A percentile compares a stretch with the other conserved stretches of the same genome.
These are phyloP conservation scores for Aureobasidium sp. DNA, from an alignment of 2,329 filamentous ascomycete genomes.

Conservation along the genomic window DNA sequence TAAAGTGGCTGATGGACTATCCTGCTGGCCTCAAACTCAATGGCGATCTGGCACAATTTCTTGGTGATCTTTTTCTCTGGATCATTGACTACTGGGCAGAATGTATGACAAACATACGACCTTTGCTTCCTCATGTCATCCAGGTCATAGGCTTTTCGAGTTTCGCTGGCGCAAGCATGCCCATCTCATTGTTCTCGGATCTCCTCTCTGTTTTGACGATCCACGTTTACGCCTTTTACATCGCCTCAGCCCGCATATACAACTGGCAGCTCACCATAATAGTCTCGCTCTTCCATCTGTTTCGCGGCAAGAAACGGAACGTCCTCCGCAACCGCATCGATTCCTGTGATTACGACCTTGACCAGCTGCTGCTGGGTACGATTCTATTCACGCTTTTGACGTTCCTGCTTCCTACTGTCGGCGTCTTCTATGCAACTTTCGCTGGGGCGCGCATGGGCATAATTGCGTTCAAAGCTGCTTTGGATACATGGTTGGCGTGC, in stretches of 20 bases:
- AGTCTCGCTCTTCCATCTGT: slow-evolving; percentile 95
- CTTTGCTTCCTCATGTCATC: slow-evolving; percentile 76
- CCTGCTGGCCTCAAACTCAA: slow-evolving; percentile 94
- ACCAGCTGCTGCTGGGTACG: slow-evolving; percentile 91
- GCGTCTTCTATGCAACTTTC: slow-evolving; percentile 96
- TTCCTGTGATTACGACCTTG: slow-evolving; percentile 96
- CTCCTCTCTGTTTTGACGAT: slow-evolving; percentile 84
- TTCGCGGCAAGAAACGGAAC: slow-evolving; percentile 96
- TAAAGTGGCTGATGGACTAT: slow-evolving; percentile 93
- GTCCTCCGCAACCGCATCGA: slow-evolving; percentile 95
- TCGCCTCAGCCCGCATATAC: slow-evolving; percentile 92
- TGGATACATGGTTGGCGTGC: slow-evolving; percentile 88
- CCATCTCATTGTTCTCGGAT: slow-evolving; percentile 91
- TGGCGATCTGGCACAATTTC: slow-evolving; percentile 83
- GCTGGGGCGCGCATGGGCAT: slow-evolving; percentile 91
- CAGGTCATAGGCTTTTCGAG: slow-evolving; percentile 91
- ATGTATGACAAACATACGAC: slow-evolving; percentile 70
- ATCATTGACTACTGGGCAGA: slow-evolving; percentile 96
- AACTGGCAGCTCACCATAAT: slow-evolving; percentile 98
- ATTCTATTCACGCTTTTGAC: slow-evolving; percentile 94
- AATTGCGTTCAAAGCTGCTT: slow-evolving; percentile 80
- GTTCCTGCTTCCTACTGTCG: slow-evolving; percentile 88
- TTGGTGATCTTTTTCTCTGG: slow-evolving; percentile 94
- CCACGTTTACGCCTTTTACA: slow-evolving; percentile 97
- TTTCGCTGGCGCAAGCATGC: slow-evolving; percentile 94